Evolutionary conservation across 306 rosid species (phyloP), one percentile per base, ranked within the genome.

Genomic region (Delonix regia): DNA sequence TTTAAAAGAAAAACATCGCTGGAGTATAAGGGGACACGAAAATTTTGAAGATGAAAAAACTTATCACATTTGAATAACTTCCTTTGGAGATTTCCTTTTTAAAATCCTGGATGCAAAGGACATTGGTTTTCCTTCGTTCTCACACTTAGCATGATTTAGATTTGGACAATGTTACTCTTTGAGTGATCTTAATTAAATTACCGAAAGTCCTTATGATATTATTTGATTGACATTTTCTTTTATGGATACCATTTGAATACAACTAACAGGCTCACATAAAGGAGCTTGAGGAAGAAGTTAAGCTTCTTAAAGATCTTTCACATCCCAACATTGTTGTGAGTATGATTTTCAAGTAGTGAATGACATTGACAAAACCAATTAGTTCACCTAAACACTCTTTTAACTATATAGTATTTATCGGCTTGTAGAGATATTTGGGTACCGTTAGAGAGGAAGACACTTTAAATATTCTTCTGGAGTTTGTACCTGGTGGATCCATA

Each of bases 231-330:
- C 18, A n/a, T 53, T 60, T 14, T 7, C 16, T 45, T 75, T 56
- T 16, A 16, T 51, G 77, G 69, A 53, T 76, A 25, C 71, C 75
- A 30, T 81, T 74, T 89, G 60, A 15, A 75, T 82, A 71, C 83
- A 67, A 76, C 66, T 67, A 76, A 74, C 84, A 96, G 99, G 90
- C 92, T 77, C 99, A 96, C 66, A 72, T 96, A 77, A 91, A 89
- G 88, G 99, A 96, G 83, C 99, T 96, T 48, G 99, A 96, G 86
- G 99, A 96, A 83, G 99, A 96, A 90, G 99, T 96, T 79, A 96
- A 96, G 86, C 93, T 96, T 78, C 91, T 96, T 22, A 96, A 93
- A 82, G 91, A 93, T 89, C 96, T 87, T 56, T 93, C 97, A 10
- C 99, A 96, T 90, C 91, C 92, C 64, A 96, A 96, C 75, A 96